A percentile compares a stretch with the other conserved stretches of the same genome.
Evolutionary conservation across 768 basidiomycete species (phyloP).

Genomic region (Calocybe indica): DNA sequence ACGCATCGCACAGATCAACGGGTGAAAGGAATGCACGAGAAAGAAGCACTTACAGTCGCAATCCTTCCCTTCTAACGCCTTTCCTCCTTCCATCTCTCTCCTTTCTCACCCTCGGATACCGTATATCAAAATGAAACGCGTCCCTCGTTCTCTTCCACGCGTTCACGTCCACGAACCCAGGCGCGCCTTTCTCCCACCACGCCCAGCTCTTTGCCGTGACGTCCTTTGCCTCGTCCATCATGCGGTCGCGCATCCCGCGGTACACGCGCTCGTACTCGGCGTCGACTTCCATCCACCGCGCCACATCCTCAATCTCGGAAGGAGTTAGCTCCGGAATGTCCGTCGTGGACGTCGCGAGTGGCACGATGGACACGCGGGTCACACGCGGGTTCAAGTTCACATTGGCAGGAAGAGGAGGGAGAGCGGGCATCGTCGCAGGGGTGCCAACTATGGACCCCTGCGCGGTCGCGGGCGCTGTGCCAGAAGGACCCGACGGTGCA

Average conservation of each 20-base stretch:
- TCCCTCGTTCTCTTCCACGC: slow-evolving; percentile 37
- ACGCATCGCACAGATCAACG: slow-evolving; percentile 6
- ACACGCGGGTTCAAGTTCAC: slow-evolving; percentile 47
- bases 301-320: slow-evolving; percentile 45
- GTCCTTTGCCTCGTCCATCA: slow-evolving; percentile 48
- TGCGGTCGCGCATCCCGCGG: slow-evolving; percentile 46
- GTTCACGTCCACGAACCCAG: slow-evolving; percentile 22
- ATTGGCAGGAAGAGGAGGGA: slow-evolving; percentile 38
- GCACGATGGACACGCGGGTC: slow-evolving; percentile 58
- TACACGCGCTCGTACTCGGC: slow-evolving; percentile 46
- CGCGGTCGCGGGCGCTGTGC: background rate
- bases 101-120: slow-evolving; percentile 33
- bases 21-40: slow-evolving; percentile 6
- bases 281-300: slow-evolving; percentile 63
- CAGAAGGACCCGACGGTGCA: background rate
- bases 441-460: background rate
- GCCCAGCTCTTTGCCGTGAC: slow-evolving; percentile 33
- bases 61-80: slow-evolving; percentile 60
- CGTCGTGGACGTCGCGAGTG: slow-evolving; percentile 44
- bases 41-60: slow-evolving; percentile 62
- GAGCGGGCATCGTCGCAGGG: slow-evolving; percentile 9
- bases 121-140: slow-evolving; percentile 39
- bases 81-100: slow-evolving; percentile 35
- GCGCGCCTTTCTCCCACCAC: slow-evolving; percentile 43
- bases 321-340: slow-evolving; percentile 49